Percentiles rank a stretch among this genome's conserved stretches.
Conservation (phyloP, 1,284 basidiomycete genomes). For the Trametes versicolor region DNA sequence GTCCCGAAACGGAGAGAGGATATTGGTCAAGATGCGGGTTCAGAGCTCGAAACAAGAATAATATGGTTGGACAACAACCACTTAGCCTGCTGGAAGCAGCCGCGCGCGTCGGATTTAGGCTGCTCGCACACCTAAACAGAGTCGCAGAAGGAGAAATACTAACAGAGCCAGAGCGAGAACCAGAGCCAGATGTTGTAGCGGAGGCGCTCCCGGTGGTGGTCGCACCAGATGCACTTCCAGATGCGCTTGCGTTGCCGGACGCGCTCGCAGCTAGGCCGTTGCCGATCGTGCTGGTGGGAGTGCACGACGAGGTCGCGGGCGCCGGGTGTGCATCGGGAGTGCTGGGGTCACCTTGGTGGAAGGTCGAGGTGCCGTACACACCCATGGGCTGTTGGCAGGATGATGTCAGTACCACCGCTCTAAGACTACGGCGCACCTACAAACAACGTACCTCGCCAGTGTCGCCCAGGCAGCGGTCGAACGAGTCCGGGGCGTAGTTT, state of each 20-base stretch:
- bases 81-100: slow-evolving; percentile 1
- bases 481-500: slow-evolving; percentile 63
- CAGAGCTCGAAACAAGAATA: neutral
- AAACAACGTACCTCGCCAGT: slow-evolving; percentile 52
- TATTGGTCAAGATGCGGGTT: neutral
- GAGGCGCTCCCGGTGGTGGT: slow-evolving; percentile 1
- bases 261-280: slow-evolving; percentile 45
- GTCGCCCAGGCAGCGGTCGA: slow-evolving; percentile 67
- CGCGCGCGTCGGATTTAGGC: slow-evolving; percentile 11
- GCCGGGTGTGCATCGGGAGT: slow-evolving; percentile 70
- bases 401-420: slow-evolving; percentile 7
- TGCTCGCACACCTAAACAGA: slow-evolving; percentile 3
- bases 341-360: slow-evolving; percentile 66
- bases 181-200: neutral
- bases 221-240: slow-evolving; percentile 6
- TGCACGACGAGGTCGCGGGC: slow-evolving; percentile 65
- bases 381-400: slow-evolving; percentile 67
- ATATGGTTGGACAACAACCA: slow-evolving; percentile 3
- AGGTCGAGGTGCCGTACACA: slow-evolving; percentile 73
- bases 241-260: slow-evolving; percentile 11
- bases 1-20: slow-evolving; percentile 8
- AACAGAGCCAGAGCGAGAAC: slow-evolving; percentile 14
- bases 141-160: neutral
- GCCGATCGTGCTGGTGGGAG: slow-evolving; percentile 51
- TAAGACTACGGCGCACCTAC: neutral